These are phyloP conservation scores for Gillenia trifoliata DNA, from an alignment of 306 rosid species.

Conservation along the genomic window DNA sequence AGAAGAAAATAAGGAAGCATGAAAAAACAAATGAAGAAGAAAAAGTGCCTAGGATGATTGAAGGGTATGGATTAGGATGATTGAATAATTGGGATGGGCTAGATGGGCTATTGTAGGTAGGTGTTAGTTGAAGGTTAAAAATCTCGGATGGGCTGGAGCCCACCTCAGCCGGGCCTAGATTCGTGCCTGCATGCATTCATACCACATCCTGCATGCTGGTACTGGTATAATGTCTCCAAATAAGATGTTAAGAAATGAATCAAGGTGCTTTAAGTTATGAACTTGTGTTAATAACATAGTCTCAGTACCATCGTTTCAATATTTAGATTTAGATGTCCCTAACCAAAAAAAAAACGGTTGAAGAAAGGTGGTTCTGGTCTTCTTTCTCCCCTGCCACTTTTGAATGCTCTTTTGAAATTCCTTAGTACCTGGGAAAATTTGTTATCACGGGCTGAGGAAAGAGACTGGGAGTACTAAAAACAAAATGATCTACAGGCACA, in stretches of 20 bases:
- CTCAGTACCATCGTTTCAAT: neutral
- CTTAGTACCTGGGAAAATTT: conserved; percentile 15
- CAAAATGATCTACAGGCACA: conserved; percentile 21
- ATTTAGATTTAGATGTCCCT: conserved; percentile 16
- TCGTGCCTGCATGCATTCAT: no score
- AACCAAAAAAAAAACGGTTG: conserved; percentile 12
- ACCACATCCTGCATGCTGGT: conserved; percentile 4
- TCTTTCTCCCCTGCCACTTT: conserved; percentile 13
- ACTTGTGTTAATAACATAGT: neutral
- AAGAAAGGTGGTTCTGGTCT: conserved; percentile 24
- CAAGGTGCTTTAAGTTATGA: conserved; percentile 1
- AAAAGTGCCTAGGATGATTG: no score
- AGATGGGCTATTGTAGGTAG: no score
- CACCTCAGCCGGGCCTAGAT: no score
- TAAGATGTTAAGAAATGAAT: neutral
- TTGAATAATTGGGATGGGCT: no score
- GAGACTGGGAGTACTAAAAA: conserved; percentile 13
- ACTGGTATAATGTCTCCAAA: neutral
- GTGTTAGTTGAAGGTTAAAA: no score
- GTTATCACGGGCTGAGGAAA: neutral
- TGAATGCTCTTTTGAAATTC: conserved; percentile 19
- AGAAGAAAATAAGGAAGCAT: no score
- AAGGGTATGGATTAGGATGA: no score
- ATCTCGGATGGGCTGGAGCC: no score
- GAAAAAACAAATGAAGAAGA: no score